Conservation (phyloP, 2,329 filamentous ascomycete species). For the Diplodia sapinea region DNA sequence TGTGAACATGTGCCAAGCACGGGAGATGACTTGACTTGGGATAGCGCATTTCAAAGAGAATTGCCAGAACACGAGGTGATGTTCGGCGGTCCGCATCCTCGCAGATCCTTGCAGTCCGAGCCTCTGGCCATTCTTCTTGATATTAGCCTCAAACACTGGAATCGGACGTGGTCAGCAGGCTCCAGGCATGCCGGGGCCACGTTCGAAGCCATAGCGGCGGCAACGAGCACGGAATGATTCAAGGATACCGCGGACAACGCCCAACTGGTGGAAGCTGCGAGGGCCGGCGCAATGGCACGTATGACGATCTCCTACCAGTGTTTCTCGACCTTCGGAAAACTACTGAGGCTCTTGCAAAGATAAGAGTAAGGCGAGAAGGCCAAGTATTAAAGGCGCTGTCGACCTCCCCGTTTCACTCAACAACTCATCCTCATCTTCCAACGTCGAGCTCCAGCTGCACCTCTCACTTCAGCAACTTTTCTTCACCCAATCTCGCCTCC, state of each 20-base stretch:
- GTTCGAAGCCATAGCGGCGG: not conserved
- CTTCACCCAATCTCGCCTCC: not conserved
- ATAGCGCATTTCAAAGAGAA: too few relatives aligned
- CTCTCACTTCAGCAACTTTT: not conserved
- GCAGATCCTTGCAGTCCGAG: not conserved
- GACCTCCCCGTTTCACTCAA: not conserved
- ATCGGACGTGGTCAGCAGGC: not conserved
- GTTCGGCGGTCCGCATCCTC: too few relatives aligned
- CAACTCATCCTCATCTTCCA: not conserved
- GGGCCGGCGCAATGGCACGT: not conserved
- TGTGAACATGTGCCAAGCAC: too few relatives aligned
- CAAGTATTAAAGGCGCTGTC: not conserved
- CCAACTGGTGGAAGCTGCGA: not conserved
- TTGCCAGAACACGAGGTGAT: too few relatives aligned
- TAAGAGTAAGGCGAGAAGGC: not conserved
- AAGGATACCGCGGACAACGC: not conserved
- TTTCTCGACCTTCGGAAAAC: not conserved
- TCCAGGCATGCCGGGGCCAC: not conserved
- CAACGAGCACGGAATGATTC: not conserved
- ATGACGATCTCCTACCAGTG: not conserved
- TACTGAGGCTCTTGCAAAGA: slow-evolving; percentile 13
- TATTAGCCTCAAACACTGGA: not conserved
- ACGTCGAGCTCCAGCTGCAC: not conserved
- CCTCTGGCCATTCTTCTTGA: not conserved
- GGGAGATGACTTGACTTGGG: too few relatives aligned